Conservation (phyloP, 1,284 basidiomycete species). For the Ceratobasidium sp. region DNA sequence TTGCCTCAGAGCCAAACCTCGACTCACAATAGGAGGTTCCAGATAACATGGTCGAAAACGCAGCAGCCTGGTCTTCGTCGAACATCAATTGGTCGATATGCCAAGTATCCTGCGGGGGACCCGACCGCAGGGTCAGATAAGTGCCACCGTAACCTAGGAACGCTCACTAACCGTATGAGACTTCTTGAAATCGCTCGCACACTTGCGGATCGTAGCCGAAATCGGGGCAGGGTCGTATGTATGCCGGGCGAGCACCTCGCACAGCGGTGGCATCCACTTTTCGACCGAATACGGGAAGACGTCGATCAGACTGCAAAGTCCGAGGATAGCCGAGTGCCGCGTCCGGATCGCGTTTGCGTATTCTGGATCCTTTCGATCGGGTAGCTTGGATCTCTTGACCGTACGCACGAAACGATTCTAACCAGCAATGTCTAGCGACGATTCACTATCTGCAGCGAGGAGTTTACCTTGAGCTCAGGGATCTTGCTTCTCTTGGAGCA, state of each 20-base stretch:
- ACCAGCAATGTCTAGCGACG: constrained; percentile 31
- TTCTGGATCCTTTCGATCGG: constrained; percentile 74
- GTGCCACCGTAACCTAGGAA: not conserved
- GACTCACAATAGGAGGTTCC: constrained; percentile 89
- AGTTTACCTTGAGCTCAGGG: constrained; percentile 79
- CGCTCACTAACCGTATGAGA: constrained; percentile 67
- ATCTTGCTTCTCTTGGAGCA: constrained; percentile 94
- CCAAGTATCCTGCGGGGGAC: constrained; percentile 82
- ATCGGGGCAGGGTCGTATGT: constrained; percentile 86
- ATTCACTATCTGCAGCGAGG: constrained; percentile 18
- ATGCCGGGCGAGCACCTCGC: constrained; percentile 82
- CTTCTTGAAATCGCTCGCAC: constrained; percentile 80
- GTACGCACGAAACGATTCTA: constrained; percentile 84
- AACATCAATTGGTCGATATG: constrained; percentile 91
- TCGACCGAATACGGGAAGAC: constrained; percentile 73
- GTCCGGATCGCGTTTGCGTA: constrained; percentile 82
- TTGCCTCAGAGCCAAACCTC: not conserved
- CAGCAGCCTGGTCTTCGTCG: constrained; percentile 89
- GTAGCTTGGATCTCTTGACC: constrained; percentile 75
- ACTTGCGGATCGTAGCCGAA: constrained; percentile 78
- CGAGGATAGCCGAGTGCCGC: constrained; percentile 91
- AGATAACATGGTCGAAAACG: constrained; percentile 88
- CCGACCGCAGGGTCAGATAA: constrained; percentile 4
- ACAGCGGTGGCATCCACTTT: constrained; percentile 80
- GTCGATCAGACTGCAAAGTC: constrained; percentile 68